Conservation (phyloP, 2,329 filamentous ascomycete genomes). For the Venturia nashicola region DNA sequence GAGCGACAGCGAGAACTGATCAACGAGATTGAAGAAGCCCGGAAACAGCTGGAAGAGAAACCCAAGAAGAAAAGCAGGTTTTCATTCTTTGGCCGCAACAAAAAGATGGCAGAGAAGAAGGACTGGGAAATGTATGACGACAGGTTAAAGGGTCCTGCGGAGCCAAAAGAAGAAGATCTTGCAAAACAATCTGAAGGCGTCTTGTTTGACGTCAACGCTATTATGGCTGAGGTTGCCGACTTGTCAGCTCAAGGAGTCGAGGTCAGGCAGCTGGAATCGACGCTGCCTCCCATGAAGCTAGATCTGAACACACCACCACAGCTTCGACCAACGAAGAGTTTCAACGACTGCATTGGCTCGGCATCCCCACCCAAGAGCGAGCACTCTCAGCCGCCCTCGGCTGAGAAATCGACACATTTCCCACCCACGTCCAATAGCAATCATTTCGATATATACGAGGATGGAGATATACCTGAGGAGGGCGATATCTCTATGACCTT, state of each 20-base stretch:
- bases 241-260: slow-evolving; percentile 59
- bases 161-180: slow-evolving; percentile 24
- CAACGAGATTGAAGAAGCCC: slow-evolving; percentile 89
- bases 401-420: slow-evolving; percentile 7
- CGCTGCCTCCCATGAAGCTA: slow-evolving; percentile 22
- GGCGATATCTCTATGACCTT: slow-evolving; percentile 30
- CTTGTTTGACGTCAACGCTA: slow-evolving; percentile 91
- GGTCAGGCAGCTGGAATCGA: slow-evolving; percentile 50
- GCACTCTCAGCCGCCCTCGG: slow-evolving; percentile 13
- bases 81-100: slow-evolving; percentile 71
- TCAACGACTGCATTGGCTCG: slow-evolving; percentile 23
- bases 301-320: slow-evolving; percentile 1
- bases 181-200: slow-evolving; percentile 37
- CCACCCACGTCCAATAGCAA: slow-evolving; percentile 6
- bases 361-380: slow-evolving; percentile 15
- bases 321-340: slow-evolving; percentile 27
- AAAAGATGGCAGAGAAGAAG: slow-evolving; percentile 63
- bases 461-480: slow-evolving; percentile 27
- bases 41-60: slow-evolving; percentile 73
- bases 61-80: slow-evolving; percentile 52
- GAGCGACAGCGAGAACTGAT: slow-evolving; percentile 85
- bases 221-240: slow-evolving; percentile 56
- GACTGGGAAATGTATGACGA: slow-evolving; percentile 94
- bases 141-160: slow-evolving; percentile 30
- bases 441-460: slow-evolving; percentile 8